Percentiles rank a stretch among this genome's conserved stretches.
Evolutionary conservation across 148 eudicot species (phyloP).

Genomic region (Camellia granthamiana): DNA sequence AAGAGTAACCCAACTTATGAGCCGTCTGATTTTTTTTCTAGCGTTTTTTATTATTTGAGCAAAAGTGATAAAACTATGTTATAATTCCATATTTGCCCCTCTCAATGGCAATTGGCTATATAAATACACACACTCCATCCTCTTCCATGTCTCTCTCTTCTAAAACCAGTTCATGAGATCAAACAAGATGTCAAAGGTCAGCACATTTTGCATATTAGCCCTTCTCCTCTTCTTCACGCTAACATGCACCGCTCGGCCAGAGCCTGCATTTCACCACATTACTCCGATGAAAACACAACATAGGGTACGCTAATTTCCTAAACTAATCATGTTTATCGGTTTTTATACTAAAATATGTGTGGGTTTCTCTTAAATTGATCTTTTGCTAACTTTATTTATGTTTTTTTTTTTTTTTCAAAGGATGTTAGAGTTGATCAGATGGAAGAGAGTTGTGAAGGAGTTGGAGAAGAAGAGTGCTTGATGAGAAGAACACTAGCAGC

Average conservation of each 20-base stretch:
- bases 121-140: constrained; percentile 15
- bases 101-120: neutral
- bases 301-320: constrained; percentile 14
- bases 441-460: constrained; percentile 24
- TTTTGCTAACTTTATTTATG: neutral
- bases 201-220: constrained; percentile 24
- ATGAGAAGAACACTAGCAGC: constrained; percentile 35
- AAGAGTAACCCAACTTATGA: neutral
- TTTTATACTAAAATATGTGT: neutral
- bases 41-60: neutral
- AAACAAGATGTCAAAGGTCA: constrained; percentile 30
- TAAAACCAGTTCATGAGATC: neutral
- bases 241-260: constrained; percentile 29
- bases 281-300: constrained; percentile 26
- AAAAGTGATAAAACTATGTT: neutral
- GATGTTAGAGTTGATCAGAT: neutral
- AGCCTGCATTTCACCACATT: constrained; percentile 15
- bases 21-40: neutral
- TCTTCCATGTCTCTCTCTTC: neutral
- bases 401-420: neutral
- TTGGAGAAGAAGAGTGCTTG: constrained; percentile 44
- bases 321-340: neutral
- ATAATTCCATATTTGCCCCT: neutral
- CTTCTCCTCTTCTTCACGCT: constrained; percentile 24
- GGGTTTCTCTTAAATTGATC: neutral